These are phyloP conservation scores for Candida orba DNA, from an alignment of 805 yeast species.

Conservation along the genomic window DNA sequence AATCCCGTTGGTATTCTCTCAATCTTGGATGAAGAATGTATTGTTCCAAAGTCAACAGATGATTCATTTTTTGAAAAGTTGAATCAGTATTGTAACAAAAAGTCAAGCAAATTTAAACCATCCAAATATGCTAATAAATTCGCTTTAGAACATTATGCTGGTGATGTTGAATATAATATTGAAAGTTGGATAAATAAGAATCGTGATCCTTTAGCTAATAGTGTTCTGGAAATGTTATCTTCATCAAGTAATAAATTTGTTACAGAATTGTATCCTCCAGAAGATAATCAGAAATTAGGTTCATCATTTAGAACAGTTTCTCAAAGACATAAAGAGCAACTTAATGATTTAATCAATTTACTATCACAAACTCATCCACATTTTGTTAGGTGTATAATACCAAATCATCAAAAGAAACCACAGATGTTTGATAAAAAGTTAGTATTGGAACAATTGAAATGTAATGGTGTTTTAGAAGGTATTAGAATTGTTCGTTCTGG, in stretches of 20 bases:
- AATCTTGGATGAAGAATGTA: constrained; percentile 88
- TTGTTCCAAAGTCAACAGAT: constrained; percentile 87
- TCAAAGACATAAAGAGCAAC: constrained; percentile 82
- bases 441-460: constrained; percentile 83
- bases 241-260: constrained; percentile 53
- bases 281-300: constrained; percentile 24
- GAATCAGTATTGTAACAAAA: constrained; percentile 51
- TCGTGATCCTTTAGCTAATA: constrained; percentile 85
- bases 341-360: constrained; percentile 62
- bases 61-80: constrained; percentile 75
- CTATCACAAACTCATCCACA: constrained; percentile 84
- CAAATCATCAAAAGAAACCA: constrained; percentile 71
- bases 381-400: constrained; percentile 92
- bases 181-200: constrained; percentile 94
- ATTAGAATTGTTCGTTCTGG: constrained; percentile 96
- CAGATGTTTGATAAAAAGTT: constrained; percentile 63
- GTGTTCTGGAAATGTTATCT: constrained; percentile 53
- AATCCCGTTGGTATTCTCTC: constrained; percentile 78
- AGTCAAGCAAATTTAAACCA: constrained; percentile 55
- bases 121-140: constrained; percentile 75
- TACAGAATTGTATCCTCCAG: constrained; percentile 42
- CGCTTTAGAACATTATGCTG: constrained; percentile 88
- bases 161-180: constrained; percentile 87
- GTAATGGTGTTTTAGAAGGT: constrained; percentile 98
- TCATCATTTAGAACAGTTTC: constrained; percentile 71